A percentile compares a stretch with the other conserved stretches of the same genome.
phyloP scores from a whole-genome alignment of 192 early-diverging fungal genomes.

The Backusella parvicylindrica region DNA sequence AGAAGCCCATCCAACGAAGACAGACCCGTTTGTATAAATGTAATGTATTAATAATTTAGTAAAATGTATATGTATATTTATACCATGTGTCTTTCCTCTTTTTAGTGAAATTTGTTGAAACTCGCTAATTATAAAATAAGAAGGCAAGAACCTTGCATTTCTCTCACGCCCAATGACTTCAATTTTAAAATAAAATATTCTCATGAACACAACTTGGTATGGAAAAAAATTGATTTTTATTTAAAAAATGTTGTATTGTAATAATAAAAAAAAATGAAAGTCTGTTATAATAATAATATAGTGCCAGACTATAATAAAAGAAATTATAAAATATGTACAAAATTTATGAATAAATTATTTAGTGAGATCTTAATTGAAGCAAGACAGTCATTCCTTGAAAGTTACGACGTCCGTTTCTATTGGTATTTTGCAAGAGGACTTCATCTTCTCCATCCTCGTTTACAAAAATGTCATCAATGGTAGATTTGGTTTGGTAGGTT shows the following conservation, averaged over 20 bases:
- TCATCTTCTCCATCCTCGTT: background rate
- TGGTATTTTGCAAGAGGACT: background rate
- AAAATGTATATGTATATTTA: background rate
- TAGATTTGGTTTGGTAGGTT: background rate
- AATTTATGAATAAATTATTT: background rate
- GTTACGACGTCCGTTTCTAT: background rate
- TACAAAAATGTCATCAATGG: conserved; percentile 3
- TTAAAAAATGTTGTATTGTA: background rate
- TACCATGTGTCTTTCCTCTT: background rate
- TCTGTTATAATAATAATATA: background rate
- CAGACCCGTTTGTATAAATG: conserved; percentile 14
- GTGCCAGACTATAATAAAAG: background rate
- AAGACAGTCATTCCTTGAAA: background rate
- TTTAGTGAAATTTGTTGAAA: conserved; percentile 26
- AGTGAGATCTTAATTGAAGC: background rate
- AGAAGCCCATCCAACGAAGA: conserved; percentile 13
- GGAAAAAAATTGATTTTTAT: background rate
- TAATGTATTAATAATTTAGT: conserved; percentile 1
- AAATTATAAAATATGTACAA: background rate
- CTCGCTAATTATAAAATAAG: background rate
- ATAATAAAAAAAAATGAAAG: background rate
- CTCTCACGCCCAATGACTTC: background rate
- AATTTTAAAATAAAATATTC: background rate
- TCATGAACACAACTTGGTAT: background rate
- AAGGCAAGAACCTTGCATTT: background rate